phyloP scores from a whole-genome alignment of 2,329 filamentous ascomycete genomes.

The Nothomitra cinnamomea region DNA sequence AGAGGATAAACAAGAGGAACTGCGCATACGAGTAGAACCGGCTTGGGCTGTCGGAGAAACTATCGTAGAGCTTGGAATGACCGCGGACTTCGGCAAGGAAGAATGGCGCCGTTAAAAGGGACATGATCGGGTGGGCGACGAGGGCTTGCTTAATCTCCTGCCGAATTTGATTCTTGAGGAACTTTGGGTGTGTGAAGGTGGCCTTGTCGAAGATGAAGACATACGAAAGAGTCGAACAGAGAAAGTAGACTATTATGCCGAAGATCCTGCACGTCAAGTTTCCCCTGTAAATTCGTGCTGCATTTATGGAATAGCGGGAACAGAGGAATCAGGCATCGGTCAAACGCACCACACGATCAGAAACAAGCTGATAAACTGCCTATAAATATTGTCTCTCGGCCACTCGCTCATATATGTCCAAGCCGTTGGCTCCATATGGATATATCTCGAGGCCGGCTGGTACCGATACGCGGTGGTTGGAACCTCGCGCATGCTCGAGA shows the following conservation, averaged over 20 bases:
- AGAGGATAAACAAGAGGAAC: slow-evolving; percentile 74
- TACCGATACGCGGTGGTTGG: slow-evolving; percentile 41
- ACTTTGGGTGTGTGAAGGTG: slow-evolving; percentile 79
- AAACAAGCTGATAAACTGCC: slow-evolving; percentile 62
- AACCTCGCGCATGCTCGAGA: slow-evolving; percentile 28
- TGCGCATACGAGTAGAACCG: slow-evolving; percentile 63
- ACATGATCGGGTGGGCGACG: slow-evolving; percentile 63
- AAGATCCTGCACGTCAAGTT: slow-evolving; percentile 47
- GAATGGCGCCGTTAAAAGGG: slow-evolving; percentile 61
- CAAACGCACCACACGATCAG: slow-evolving; percentile 64
- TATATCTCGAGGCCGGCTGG: slow-evolving; percentile 52
- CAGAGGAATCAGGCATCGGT: background rate
- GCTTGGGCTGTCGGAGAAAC: slow-evolving; percentile 56
- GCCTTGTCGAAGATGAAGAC: slow-evolving; percentile 81
- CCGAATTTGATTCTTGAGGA: slow-evolving; percentile 80
- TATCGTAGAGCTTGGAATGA: slow-evolving; percentile 75
- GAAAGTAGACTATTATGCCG: slow-evolving; percentile 67
- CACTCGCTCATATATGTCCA: slow-evolving; percentile 66
- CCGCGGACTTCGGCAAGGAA: slow-evolving; percentile 74
- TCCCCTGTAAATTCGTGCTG: background rate
- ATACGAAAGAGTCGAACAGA: slow-evolving; percentile 71
- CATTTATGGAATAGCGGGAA: background rate
- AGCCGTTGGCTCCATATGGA: slow-evolving; percentile 51
- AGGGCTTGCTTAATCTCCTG: slow-evolving; percentile 74
- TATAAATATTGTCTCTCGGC: slow-evolving; percentile 58